Conservation (phyloP, 768 basidiomycete species). For the Mycena metata region DNA sequence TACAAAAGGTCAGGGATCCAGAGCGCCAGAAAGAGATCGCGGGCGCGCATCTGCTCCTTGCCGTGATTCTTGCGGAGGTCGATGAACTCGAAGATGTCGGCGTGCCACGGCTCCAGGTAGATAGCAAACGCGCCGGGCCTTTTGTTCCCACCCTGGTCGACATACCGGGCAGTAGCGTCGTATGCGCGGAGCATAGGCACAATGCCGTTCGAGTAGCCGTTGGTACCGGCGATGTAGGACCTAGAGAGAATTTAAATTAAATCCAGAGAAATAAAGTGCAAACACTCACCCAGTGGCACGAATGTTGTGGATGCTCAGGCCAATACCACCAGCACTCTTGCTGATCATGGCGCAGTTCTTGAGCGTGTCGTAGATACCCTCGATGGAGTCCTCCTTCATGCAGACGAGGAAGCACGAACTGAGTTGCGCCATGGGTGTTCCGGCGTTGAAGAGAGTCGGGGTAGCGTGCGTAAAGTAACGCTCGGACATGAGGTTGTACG, state of each 20-base stretch:
- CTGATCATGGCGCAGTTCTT: slow-evolving; percentile 99
- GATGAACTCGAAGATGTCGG: slow-evolving; percentile 97
- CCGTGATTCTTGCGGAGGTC: slow-evolving; percentile 99
- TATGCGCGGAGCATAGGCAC: slow-evolving; percentile 99
- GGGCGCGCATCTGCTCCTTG: slow-evolving; percentile 96
- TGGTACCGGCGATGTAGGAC: slow-evolving; percentile 98
- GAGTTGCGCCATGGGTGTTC: slow-evolving; percentile 95
- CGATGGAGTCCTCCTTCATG: slow-evolving; percentile 99
- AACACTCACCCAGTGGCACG: slow-evolving; percentile 86
- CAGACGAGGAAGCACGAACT: slow-evolving; percentile 97
- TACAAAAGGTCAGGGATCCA: slow-evolving; percentile 99
- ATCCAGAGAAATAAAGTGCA: slow-evolving; percentile 4
- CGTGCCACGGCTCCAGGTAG: slow-evolving; percentile 99
- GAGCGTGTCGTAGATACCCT: slow-evolving; percentile 98
- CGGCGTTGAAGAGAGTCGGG: slow-evolving; percentile 98
- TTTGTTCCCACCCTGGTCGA: slow-evolving; percentile 99
- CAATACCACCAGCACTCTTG: slow-evolving; percentile 99
- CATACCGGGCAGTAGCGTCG: slow-evolving; percentile 98
- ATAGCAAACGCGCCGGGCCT: slow-evolving; percentile 98
- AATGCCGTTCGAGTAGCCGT: slow-evolving; percentile 99
- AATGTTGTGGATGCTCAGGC: slow-evolving; percentile 95
- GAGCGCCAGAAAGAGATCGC: slow-evolving; percentile 97
- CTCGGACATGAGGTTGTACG: slow-evolving; percentile 97
- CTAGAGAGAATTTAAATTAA: slow-evolving; percentile 55
- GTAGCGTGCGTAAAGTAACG: slow-evolving; percentile 99